Evolutionary conservation across 257 asterid genomes (phyloP).

Genomic region (Solanum chilense): DNA sequence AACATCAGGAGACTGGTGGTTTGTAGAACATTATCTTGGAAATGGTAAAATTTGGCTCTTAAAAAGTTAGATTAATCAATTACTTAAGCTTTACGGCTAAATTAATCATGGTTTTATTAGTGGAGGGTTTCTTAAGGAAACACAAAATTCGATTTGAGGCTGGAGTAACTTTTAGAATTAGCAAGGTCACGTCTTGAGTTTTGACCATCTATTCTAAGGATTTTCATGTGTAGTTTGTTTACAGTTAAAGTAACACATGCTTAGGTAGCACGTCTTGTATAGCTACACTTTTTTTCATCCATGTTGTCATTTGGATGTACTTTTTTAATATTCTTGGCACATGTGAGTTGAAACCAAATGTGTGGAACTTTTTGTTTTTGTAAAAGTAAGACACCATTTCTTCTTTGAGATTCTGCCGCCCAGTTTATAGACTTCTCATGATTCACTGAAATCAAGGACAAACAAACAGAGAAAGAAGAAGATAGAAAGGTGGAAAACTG

Average conservation of each 20-base stretch:
- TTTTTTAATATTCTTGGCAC: not conserved
- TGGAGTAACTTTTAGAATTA: not conserved
- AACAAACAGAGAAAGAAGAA: not conserved
- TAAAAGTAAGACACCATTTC: not conserved
- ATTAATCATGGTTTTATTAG: not conserved
- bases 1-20: not conserved
- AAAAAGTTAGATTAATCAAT: not conserved
- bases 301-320: not conserved
- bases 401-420: not conserved
- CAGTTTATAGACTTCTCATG: not conserved
- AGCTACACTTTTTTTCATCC: not conserved
- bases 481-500: not conserved
- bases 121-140: not conserved
- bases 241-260: not conserved
- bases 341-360: not conserved
- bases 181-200: not conserved
- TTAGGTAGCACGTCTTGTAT: not conserved
- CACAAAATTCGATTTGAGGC: not conserved
- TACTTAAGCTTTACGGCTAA: not conserved
- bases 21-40: not conserved
- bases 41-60: not conserved
- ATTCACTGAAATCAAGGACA: not conserved
- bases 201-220: not conserved
- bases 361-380: not conserved
- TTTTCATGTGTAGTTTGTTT: not conserved